A percentile compares a stretch with the other conserved stretches of the same genome.
These are phyloP conservation scores for Volvox carteri DNA, from an alignment of 163 green algal species.

Conservation along the genomic window DNA sequence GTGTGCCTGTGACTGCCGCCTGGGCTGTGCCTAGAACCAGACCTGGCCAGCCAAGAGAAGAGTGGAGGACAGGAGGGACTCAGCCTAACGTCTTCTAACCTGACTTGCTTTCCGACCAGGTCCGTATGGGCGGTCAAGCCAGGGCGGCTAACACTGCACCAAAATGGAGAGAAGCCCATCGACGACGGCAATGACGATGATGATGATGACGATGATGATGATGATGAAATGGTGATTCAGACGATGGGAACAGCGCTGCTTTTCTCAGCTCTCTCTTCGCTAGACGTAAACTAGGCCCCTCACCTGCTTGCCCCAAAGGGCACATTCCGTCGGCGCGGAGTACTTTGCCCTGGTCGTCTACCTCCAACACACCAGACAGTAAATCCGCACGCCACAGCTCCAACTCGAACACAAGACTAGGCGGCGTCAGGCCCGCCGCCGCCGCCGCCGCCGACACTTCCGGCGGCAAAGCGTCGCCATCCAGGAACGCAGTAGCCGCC, in stretches of 20 bases:
- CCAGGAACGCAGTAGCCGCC: not conserved
- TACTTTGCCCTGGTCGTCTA: slow-evolving; percentile 21
- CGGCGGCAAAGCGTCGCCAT: not conserved
- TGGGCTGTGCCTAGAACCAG: not conserved
- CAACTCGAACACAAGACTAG: slow-evolving; percentile 8
- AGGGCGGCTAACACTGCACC: too few species aligned
- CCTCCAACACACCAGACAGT: slow-evolving; percentile 24
- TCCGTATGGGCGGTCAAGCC: too few species aligned
- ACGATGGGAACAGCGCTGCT: too few species aligned
- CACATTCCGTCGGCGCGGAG: not conserved
- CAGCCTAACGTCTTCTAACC: too few species aligned
- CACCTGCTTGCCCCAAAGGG: slow-evolving; percentile 11
- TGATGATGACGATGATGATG: too few species aligned
- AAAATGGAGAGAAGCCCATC: too few species aligned
- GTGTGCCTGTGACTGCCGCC: not conserved
- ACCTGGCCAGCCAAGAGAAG: not conserved
- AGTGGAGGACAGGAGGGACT: too few species aligned
- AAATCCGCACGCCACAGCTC: slow-evolving; percentile 32
- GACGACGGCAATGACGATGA: too few species aligned
- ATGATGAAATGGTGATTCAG: too few species aligned
- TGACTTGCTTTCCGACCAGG: too few species aligned
- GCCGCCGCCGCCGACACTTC: not conserved
- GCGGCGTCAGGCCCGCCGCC: not conserved
- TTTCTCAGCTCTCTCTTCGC: too few species aligned
- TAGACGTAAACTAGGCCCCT: too few species aligned